These are phyloP conservation scores for Luffa aegyptiaca DNA, from an alignment of 306 rosid species.

Conservation along the genomic window DNA sequence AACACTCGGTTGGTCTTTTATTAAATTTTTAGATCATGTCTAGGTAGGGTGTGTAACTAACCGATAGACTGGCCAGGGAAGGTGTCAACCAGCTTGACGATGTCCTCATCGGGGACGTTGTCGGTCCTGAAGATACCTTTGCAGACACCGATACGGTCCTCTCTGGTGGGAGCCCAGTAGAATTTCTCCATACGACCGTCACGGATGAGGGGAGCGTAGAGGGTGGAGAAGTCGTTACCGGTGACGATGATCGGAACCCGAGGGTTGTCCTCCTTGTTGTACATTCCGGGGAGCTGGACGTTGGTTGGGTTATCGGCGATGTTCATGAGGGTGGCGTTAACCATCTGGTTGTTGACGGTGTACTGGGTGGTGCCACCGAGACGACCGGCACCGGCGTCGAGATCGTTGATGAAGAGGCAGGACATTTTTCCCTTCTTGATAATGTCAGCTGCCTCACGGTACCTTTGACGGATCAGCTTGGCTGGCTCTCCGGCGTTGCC, in stretches of 20 bases:
- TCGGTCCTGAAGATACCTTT: slow-evolving; percentile 70
- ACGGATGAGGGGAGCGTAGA: slow-evolving; percentile 96
- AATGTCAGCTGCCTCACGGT: slow-evolving; percentile 90
- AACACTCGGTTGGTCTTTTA: no score
- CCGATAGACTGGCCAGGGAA: slow-evolving; percentile 99
- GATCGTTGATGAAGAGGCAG: slow-evolving; percentile 84
- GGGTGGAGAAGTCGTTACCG: slow-evolving; percentile 91
- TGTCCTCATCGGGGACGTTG: slow-evolving; percentile 25
- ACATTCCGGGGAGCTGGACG: slow-evolving; percentile 98
- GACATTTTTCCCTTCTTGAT: slow-evolving; percentile 92
- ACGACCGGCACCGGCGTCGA: slow-evolving; percentile 96
- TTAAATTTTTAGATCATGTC: no score
- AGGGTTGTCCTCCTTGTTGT: slow-evolving; percentile 94
- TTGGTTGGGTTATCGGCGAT: slow-evolving; percentile 92
- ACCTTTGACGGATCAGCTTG: slow-evolving; percentile 82
- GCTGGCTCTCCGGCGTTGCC: slow-evolving; percentile 99
- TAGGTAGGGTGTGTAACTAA: no score
- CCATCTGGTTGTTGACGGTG: slow-evolving; percentile 99
- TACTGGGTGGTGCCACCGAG: slow-evolving; percentile 94
- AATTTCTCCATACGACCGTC: slow-evolving; percentile 99
- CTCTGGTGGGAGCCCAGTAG: slow-evolving; percentile 98
- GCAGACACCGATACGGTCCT: slow-evolving; percentile 85
- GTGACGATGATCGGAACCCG: slow-evolving; percentile 97
- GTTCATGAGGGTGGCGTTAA: slow-evolving; percentile 97
- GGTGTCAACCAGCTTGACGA: slow-evolving; percentile 74